Evolutionary conservation across 352 stramenopile species (phyloP), one percentile per base, ranked within the genome.

Genomic region (Aphanomyces euteiches): DNA sequence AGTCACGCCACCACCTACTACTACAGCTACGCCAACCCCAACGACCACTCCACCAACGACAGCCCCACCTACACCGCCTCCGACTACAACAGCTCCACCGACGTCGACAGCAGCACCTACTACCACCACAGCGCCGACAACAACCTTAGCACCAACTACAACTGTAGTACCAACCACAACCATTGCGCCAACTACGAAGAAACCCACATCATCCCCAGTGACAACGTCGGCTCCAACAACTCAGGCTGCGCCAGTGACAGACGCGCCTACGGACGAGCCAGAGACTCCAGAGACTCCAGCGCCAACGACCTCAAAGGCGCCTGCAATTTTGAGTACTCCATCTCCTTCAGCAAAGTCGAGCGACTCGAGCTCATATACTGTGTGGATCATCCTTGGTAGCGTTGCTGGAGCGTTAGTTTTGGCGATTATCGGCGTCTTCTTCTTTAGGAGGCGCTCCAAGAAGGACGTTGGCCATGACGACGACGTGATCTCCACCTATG

Each of bases 381-480:
- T 67, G 17, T 67, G 59, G 59, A 50, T 56, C 40, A 56, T 67
- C 37, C 41, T 67, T 17, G 59, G 41, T 36, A 40, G 59, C 43
- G 43, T 21, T 28, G 37, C 41, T 47, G 57, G 28, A 12, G 57
- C 28, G 8, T 28, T 66, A 3, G 13, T 47, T 15, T 0, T 48
- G 3, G 37, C 38, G 38, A 48, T 66, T 41, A 17, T 48, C 13
- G 13, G 48, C 28, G 6, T 66, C 57, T 47, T 48, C 12, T 19
- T 66, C 38, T 53, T 66, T 45, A 34, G 56, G 7, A 8, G 36
- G 7, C 50, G 50, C 7, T 40, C 57, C 10, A 28, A 41, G 15
- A 47, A 21, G 4, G 57, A 40, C 2, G 57, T 53, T 7, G 57
- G 57, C 34, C 28, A 66, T 28, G 57, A 66, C n/a, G 57, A 66